Evolutionary conservation across 2,329 filamentous ascomycete species (phyloP), one percentile per base, ranked within the genome.

Genomic region (Aspergillus sclerotialis): DNA sequence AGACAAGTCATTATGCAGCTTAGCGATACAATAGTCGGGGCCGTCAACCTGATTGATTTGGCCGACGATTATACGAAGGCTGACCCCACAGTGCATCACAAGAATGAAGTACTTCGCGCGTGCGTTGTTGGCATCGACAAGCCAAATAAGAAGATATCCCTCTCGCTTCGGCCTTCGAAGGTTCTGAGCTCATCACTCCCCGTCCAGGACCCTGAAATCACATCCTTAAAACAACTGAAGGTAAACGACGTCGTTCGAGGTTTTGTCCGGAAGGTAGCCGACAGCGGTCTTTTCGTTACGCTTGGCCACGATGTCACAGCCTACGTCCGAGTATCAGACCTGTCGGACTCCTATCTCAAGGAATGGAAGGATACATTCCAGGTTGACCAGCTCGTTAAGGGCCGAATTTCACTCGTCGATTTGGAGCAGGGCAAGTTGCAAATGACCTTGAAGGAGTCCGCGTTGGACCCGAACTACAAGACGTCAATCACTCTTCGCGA

Each of bases 301-400:
- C 71, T 98, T 3, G 88, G 89, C 28, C 84, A 85, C 12, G 78
- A 82, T 43, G 73, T 94, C 12, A 84, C 84, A 32, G 89, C 81
- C 1, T 82, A 89, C 51, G 84, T 94, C 30, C 82, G 85, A 47
- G 82, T 96, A 34, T 78, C 83, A 7, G 89, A 96, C 57, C 72
- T 98, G 10, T 94, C 89, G 0, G 92, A 98, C 57, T 75, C 78
- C 6, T 98, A 81, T 58, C 67, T 98, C 50, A 96, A 96, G 62
- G 86, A 96, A 41, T 98, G 92, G 92, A 93, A 94, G 65, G 78
- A 84, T 23, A 71, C 81, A 28, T 95, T 90, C 64, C 80, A 92
- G 50, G 68, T 90, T 30, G 87, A 94, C 51, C 88, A 96, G 61
- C 72, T 98, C 5, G 87, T 98, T 35, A 87, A 83, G 61, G 92